Conservation (phyloP, 1,284 basidiomycete species). For the Cutaneotrichosporon sp. region DNA sequence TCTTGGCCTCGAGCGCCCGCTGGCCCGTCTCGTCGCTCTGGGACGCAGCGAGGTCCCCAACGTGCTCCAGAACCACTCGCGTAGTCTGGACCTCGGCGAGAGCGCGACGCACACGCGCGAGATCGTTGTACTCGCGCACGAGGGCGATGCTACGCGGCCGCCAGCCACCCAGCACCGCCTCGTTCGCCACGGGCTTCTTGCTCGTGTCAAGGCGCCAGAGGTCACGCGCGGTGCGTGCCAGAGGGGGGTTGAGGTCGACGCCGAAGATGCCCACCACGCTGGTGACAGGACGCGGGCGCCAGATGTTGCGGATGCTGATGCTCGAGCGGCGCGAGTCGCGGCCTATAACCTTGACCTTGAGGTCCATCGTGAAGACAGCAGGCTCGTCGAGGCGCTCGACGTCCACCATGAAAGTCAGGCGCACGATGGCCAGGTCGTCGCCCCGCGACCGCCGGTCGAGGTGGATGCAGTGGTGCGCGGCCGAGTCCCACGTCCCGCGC, state of each 20-base stretch:
- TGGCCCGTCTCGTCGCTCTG: conserved; percentile 62
- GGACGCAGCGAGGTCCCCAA: conserved; percentile 11
- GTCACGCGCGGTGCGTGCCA: conserved; percentile 83
- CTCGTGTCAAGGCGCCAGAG: conserved; percentile 94
- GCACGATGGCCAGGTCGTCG: conserved; percentile 77
- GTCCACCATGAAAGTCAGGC: conserved; percentile 73
- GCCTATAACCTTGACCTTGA: conserved; percentile 80
- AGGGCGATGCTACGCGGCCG: conserved; percentile 82
- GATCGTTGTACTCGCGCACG: conserved; percentile 76
- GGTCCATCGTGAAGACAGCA: conserved; percentile 80
- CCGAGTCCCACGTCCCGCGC: conserved; percentile 87
- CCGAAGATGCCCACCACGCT: conserved; percentile 64
- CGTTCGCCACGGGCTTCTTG: conserved; percentile 88
- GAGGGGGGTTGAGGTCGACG: conserved; percentile 75
- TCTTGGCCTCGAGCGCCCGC: conserved; percentile 65
- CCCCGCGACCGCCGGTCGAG: conserved; percentile 80
- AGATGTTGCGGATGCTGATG: conserved; percentile 65
- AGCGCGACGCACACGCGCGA: conserved; percentile 68
- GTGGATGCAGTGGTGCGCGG: conserved; percentile 80
- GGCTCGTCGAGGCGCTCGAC: conserved; percentile 83
- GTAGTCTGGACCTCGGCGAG: conserved; percentile 88
- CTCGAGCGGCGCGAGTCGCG: conserved; percentile 74
- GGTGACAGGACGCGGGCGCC: conserved; percentile 61
- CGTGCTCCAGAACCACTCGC: conserved; percentile 67
- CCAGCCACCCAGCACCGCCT: conserved; percentile 80